Evolutionary conservation across 2,329 filamentous ascomycete genomes (phyloP), one percentile per base, ranked within the genome.

Genomic region (Aotearoamyces nothofagi): DNA sequence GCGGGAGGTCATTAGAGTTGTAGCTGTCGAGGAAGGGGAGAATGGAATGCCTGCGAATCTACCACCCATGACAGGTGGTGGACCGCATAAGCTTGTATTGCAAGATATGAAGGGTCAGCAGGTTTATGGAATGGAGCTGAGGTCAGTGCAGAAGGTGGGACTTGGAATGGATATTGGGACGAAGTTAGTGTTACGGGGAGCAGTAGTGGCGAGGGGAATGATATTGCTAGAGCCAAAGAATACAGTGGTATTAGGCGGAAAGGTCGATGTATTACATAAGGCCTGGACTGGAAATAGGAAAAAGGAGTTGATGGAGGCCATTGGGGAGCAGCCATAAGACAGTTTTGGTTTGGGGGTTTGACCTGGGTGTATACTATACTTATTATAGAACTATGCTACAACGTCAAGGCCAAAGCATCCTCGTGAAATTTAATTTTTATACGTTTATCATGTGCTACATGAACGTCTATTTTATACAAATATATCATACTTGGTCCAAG

Each of bases 221-320:
- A 45, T 92, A n/a, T 55, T 96, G 52, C 58, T 98, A 12, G 76
- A 83, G 37, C 74, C 81, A 2, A 57, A 56, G 2, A 71, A 53
- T 32, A 75, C 72, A 30, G 63, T 68, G n/a, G 47, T 92, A 2
- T 53, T 94, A n/a, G 90, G 90, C 2, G 90, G 90, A 0, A 92
- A 81, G 55, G 66, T 96, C 24, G 84, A 94, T 31, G 60, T 59
- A 0, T 69, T 84, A 62, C 81, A 96, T 46, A 75, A 70, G 46
- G 62, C 62, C 5, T 96, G 87, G 87, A 62, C 63, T 26, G 69
- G 74, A 9, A 71, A 70, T 2, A 65, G 80, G 38, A 74, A 93
- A 50, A 64, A 62, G 27, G 66, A 69, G 38, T 51, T 96, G 34
- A 73, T 70, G 46, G 65, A 68, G 28, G 66, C 62, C 9, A 66